A percentile compares a stretch with the other conserved stretches of the same genome.
phyloP scores from a whole-genome alignment of 1,284 basidiomycete species.

The Melanopsichium pennsylvanicum region DNA sequence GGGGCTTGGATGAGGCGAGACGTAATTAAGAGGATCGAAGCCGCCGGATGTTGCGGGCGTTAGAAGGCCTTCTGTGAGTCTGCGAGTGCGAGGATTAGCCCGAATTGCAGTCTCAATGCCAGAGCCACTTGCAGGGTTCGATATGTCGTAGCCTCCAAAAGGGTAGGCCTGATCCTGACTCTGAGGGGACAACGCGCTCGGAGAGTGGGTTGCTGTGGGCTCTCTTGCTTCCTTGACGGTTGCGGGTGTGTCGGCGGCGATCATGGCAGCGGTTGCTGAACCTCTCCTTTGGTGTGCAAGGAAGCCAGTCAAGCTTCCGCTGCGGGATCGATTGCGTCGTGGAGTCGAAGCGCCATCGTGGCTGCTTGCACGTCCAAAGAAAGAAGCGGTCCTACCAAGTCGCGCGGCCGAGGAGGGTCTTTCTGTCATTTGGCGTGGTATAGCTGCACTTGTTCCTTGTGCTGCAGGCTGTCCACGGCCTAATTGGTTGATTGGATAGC shows the following conservation, averaged over 20 bases:
- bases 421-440: constrained; percentile 10
- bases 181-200: neutral
- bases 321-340: constrained; percentile 29
- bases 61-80: constrained; percentile 30
- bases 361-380: constrained; percentile 45
- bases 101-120: constrained; percentile 34
- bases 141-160: constrained; percentile 31
- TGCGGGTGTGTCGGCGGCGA: constrained; percentile 8
- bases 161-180: neutral
- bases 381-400: constrained; percentile 21
- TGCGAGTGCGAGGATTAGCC: constrained; percentile 27
- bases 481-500: constrained; percentile 21
- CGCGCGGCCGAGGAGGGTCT: constrained; percentile 4
- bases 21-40: constrained; percentile 47
- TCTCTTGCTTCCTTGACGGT: constrained; percentile 17
- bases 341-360: constrained; percentile 41
- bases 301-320: constrained; percentile 39
- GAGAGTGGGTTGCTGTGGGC: constrained; percentile 6
- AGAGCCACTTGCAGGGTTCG: constrained; percentile 12
- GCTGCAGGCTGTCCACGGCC: constrained; percentile 1
- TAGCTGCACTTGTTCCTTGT: neutral
- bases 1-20: constrained; percentile 45
- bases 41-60: constrained; percentile 22
- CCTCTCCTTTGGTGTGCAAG: constrained; percentile 25
- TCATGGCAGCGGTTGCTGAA: constrained; percentile 21